A percentile compares a stretch with the other conserved stretches of the same genome.
These are phyloP conservation scores for Neonectria coccinea DNA, from an alignment of 2,329 filamentous ascomycete genomes.

Conservation along the genomic window DNA sequence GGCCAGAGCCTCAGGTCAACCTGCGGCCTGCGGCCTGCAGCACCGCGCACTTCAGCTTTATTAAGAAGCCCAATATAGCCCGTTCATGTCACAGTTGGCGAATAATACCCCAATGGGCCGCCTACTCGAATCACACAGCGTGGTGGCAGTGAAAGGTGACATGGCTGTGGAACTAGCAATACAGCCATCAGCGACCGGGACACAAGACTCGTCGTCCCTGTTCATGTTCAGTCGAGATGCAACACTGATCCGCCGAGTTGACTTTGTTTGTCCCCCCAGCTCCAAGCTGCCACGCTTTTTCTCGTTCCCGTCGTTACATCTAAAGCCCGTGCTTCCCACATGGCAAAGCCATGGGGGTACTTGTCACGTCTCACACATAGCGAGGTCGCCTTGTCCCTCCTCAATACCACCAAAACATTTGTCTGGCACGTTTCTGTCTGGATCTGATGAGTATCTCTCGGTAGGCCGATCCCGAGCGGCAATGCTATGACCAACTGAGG, in stretches of 20 bases:
- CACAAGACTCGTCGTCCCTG: too few relatives aligned
- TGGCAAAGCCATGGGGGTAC: constrained; percentile 37
- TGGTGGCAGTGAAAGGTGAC: constrained; percentile 12
- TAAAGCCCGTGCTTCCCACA: constrained; percentile 40
- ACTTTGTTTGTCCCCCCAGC: not conserved
- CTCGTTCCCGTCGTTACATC: constrained; percentile 33
- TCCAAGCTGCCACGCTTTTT: constrained; percentile 23
- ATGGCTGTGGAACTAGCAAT: not conserved
- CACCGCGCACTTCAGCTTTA: constrained; percentile 18
- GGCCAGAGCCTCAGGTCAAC: constrained; percentile 44
- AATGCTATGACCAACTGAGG: not conserved
- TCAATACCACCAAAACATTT: not conserved
- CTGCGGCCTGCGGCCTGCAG: constrained; percentile 40
- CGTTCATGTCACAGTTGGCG: constrained; percentile 17
- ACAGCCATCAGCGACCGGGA: not conserved
- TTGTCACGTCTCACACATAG: constrained; percentile 4
- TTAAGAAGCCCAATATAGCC: constrained; percentile 24
- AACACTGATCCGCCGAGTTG: constrained; percentile 7
- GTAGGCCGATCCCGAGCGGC: not conserved
- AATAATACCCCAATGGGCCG: not conserved
- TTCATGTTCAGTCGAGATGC: constrained; percentile 1
- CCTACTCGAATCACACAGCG: constrained; percentile 12
- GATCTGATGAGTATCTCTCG: not conserved
- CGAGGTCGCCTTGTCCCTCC: not conserved
- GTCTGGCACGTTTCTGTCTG: not conserved